Percentiles rank a stretch among this genome's conserved stretches.
Evolutionary conservation across 176 grass and related monocot species (phyloP).

Genomic region (Urochloa ruziziensis): DNA sequence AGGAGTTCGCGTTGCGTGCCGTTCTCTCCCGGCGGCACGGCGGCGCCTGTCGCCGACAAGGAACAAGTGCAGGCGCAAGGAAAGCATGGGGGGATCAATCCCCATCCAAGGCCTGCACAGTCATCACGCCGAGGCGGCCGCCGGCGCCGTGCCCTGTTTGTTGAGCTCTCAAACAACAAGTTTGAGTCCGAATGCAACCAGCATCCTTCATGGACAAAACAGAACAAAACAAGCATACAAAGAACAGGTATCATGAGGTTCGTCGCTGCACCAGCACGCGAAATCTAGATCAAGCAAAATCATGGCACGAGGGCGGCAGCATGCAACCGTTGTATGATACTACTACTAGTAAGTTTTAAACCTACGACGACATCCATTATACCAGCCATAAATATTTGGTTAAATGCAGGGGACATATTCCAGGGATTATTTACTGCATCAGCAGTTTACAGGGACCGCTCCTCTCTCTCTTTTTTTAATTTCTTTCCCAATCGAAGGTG

Average conservation of each 20-base stretch:
- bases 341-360: conserved; percentile 10
- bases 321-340: neutral
- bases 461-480: neutral
- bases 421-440: conserved; percentile 43
- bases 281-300: neutral
- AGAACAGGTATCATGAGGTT: neutral
- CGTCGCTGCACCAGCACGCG: neutral
- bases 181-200: neutral
- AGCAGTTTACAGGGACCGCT: conserved; percentile 38
- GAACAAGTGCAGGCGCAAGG: neutral
- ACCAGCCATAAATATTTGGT: conserved; percentile 44
- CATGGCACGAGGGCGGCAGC: neutral
- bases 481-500: neutral
- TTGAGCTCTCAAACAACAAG: neutral
- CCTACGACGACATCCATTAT: conserved; percentile 38
- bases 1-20: neutral
- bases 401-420: conserved; percentile 30
- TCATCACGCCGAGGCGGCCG: neutral
- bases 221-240: too few relatives aligned
- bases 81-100: neutral
- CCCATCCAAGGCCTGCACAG: neutral
- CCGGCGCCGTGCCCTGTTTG: neutral
- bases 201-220: neutral
- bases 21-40: neutral
- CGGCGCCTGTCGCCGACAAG: conserved; percentile 18